phyloP scores from a whole-genome alignment of 768 basidiomycete genomes.

The Podaxis sp. region DNA sequence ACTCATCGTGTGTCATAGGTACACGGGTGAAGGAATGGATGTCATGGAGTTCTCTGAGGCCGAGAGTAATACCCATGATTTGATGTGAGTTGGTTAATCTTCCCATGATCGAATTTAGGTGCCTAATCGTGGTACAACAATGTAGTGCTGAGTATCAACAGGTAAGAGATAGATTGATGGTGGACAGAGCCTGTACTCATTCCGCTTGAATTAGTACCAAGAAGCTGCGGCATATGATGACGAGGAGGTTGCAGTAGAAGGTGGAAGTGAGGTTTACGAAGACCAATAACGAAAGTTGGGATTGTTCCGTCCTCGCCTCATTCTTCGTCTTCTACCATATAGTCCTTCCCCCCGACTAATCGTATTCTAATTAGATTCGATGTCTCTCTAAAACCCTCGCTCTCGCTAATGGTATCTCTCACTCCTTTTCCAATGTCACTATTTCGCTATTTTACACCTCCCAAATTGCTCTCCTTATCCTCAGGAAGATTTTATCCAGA shows the following conservation, averaged over 20 bases:
- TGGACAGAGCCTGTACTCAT: background rate
- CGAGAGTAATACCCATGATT: constrained; percentile 77
- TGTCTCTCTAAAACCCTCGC: background rate
- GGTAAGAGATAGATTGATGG: constrained; percentile 31
- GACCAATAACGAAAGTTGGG: constrained; percentile 18
- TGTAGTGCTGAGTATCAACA: constrained; percentile 87
- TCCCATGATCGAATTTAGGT: background rate
- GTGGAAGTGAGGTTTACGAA: constrained; percentile 15
- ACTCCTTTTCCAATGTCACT: background rate
- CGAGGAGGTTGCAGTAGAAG: constrained; percentile 23
- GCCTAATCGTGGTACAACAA: constrained; percentile 2
- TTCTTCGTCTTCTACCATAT: background rate
- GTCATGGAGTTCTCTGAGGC: constrained; percentile 84
- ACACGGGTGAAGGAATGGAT: constrained; percentile 92
- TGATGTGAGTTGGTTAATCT: constrained; percentile 58
- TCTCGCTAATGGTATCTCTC: background rate
- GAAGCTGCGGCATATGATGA: constrained; percentile 29
- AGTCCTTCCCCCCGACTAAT: background rate
- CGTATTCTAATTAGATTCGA: background rate
- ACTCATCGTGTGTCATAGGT: constrained; percentile 35
- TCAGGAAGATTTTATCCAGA: background rate
- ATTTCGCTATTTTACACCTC: background rate
- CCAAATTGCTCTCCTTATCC: background rate
- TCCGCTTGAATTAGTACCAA: constrained; percentile 28
- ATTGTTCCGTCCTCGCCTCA: background rate